These are phyloP conservation scores for Rhodofomes roseus DNA, from an alignment of 1,284 basidiomycete genomes.

Conservation along the genomic window DNA sequence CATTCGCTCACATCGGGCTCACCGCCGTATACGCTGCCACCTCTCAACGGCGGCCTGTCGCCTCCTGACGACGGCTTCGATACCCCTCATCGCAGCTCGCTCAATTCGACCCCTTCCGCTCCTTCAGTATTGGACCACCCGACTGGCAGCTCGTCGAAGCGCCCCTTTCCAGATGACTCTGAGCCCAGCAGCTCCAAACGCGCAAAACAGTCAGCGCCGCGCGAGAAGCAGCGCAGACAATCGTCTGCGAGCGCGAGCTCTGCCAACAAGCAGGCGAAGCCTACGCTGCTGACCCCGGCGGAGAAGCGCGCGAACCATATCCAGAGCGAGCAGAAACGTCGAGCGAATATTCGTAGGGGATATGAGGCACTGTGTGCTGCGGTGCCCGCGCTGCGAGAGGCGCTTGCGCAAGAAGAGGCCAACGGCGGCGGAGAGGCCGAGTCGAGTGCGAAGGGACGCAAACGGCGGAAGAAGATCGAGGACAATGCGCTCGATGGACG, in stretches of 20 bases:
- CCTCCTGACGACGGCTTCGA: neutral
- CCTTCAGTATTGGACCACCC: constrained; percentile 12
- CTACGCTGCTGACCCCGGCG: constrained; percentile 40
- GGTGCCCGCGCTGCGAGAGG: constrained; percentile 76
- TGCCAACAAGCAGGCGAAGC: constrained; percentile 17
- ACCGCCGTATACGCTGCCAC: neutral
- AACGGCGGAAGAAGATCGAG: constrained; percentile 28
- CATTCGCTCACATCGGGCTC: neutral
- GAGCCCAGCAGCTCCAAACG: constrained; percentile 21
- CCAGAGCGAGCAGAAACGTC: constrained; percentile 84
- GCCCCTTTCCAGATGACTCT: constrained; percentile 14
- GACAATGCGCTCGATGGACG: constrained; percentile 71
- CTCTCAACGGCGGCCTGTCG: neutral
- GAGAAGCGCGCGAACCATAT: constrained; percentile 96
- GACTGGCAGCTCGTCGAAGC: constrained; percentile 15
- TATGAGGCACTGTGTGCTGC: constrained; percentile 83
- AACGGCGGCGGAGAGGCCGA: constrained; percentile 7
- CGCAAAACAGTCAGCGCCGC: constrained; percentile 14
- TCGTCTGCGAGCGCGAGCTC: constrained; percentile 8
- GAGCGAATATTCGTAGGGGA: constrained; percentile 86
- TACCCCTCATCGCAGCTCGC: constrained; percentile 6
- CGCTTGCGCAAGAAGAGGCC: constrained; percentile 63
- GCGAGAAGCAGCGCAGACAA: constrained; percentile 7
- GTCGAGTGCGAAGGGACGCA: constrained; percentile 15
- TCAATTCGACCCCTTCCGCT: constrained; percentile 14